A percentile compares a stretch with the other conserved stretches of the same genome.
Conservation (phyloP, 768 basidiomycete species). For the Candolleomyces aberdarensis region DNA sequence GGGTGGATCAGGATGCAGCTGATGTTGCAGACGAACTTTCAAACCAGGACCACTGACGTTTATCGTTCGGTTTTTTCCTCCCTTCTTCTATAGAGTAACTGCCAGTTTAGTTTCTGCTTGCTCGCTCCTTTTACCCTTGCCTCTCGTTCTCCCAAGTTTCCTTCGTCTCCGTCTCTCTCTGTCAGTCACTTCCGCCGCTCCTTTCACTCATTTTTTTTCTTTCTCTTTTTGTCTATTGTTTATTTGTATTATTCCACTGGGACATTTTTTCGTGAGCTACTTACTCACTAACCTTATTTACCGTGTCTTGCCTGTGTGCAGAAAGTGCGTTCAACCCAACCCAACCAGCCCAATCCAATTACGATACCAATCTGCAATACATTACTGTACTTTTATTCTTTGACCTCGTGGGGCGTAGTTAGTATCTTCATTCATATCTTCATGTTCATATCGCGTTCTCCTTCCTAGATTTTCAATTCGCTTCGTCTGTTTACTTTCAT, state of each 20-base stretch:
- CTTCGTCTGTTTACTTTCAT: no score
- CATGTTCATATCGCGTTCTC: no score
- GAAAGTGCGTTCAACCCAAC: no score
- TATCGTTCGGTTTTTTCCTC: not conserved
- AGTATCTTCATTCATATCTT: no score
- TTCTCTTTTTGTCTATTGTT: not conserved
- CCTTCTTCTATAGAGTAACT: no score
- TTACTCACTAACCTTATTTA: not conserved
- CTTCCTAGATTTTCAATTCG: no score
- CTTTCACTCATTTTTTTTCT: not conserved
- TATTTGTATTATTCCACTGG: not conserved
- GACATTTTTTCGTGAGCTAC: not conserved
- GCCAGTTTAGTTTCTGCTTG: no score
- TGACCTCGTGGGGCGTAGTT: not conserved
- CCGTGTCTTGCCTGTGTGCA: no score
- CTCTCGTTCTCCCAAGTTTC: no score
- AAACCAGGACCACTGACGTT: not conserved
- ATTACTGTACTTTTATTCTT: not conserved
- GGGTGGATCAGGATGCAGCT: not conserved
- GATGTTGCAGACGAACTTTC: constrained; percentile 2
- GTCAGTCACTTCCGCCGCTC: not conserved
- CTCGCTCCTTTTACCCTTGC: no score
- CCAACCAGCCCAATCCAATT: not conserved
- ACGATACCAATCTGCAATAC: not conserved
- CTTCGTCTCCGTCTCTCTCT: not conserved